These are phyloP conservation scores for apple (Malus domestica) DNA, from an alignment of 306 rosid species.

Conservation along the genomic window ASM211411v1 NC_041797.1:26490501-26491000, in stretches of 20 bases:
- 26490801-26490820: not conserved
- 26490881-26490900: not conserved
- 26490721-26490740: not conserved
- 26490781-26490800: not conserved
- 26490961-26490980: slow-evolving; percentile 1
- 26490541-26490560: not conserved
- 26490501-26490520: not conserved
- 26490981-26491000: not conserved
- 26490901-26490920: not conserved
- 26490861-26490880: not conserved
- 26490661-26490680: not conserved
- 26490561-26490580: not conserved
- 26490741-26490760: not conserved
- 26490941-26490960: not conserved
- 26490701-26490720: not conserved
- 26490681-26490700: no score
- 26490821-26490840: not conserved
- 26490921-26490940: not conserved
- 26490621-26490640: not conserved
- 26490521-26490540: not conserved
- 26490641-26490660: not conserved
- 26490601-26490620: not conserved
- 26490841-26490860: not conserved
- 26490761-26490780: not conserved
- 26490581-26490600: not conserved